phyloP scores from a whole-genome alignment of 805 yeast species.

The Metschnikowia proteae region DNA sequence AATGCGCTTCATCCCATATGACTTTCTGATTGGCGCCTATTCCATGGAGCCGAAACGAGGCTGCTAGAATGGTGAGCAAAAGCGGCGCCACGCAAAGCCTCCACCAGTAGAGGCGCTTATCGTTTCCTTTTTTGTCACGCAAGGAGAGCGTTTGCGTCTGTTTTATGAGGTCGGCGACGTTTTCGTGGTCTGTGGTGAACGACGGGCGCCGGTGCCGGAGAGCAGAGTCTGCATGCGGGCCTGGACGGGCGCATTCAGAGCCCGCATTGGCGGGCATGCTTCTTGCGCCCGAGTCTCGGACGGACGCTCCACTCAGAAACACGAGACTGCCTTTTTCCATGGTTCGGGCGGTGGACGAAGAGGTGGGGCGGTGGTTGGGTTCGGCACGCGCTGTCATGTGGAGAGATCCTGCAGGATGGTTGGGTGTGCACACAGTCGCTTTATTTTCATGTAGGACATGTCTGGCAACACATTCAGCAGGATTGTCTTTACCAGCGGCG shows the following conservation, averaged over 20 bases:
- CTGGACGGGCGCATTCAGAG: neutral
- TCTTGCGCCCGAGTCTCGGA: neutral
- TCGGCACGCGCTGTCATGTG: neutral
- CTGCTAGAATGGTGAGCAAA: conserved; percentile 14
- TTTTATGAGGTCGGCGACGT: conserved; percentile 15
- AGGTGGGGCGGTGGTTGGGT: neutral
- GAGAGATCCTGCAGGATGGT: neutral
- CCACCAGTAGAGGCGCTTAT: conserved; percentile 4
- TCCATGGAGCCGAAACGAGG: conserved; percentile 50
- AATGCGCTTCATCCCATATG: conserved; percentile 94
- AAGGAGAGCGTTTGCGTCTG: conserved; percentile 17
- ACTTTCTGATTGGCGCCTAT: conserved; percentile 63
- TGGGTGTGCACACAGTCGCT: too few relatives aligned
- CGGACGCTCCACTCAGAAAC: neutral
- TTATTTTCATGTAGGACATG: too few relatives aligned
- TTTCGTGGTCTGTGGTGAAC: neutral
- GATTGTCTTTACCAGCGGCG: too few relatives aligned
- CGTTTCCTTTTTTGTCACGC: neutral
- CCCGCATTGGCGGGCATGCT: too few relatives aligned
- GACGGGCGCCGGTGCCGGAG: conserved; percentile 2
- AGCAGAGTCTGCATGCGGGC: neutral
- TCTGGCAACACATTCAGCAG: too few relatives aligned
- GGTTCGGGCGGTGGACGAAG: neutral
- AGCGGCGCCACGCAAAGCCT: conserved; percentile 8
- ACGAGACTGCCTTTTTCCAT: conserved; percentile 2